Base-by-base conservation (phyloP, 2,329 filamentous ascomycete species). In the Fusarium armeniacum region DNA sequence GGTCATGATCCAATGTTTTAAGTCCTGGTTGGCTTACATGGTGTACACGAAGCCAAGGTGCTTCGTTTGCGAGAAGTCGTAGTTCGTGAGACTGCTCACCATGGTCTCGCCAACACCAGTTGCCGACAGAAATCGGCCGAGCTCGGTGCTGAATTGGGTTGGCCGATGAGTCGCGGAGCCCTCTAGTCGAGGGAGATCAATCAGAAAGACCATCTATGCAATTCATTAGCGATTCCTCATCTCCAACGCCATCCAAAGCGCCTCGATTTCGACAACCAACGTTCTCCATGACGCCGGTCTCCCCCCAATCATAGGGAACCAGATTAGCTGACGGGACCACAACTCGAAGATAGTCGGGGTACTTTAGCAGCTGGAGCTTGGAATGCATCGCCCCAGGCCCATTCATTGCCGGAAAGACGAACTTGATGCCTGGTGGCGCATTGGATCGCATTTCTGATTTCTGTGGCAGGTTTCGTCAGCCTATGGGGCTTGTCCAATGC, bases 291-390 rank as follows among this genome's bases (percentile, higher is more conserved):
- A 90, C 81, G 9, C 93, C 93, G 3, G 85, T 86, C 77, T 97
- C 93, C 12, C 94, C 95, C 94, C 96, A 98, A 76, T 99, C 95
- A 74, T 92, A 93, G 10, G 88, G 85, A 15, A 92, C 90, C 50
- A 98, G 82, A 74, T 99, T 99, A 2, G 94, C 96, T 5, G 91
- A 95, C 0, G 96, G 94, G 3, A 98, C 84, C 2, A 91, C 95
- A 45, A 99, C 85, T 9, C 96, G 89, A 18, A 98, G 80, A 77
- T 94, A 90, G 2, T 81, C 81, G 0, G 86, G 81, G 72, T 93
- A 93, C 73, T 94, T 95, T n/a, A 98, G 84, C 2, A 98, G 81
- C 86, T 97, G 94, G 44, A 98, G 83, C 77, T 99, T 98, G 51
- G 93, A 97, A 79, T 98, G 96, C 94, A 98, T 97, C 73, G 86